A percentile compares a stretch with the other conserved stretches of the same genome.
These are phyloP conservation scores for Penicillium fimorum DNA, from an alignment of 495 filamentous ascomycete genomes.

Conservation along the genomic window DNA sequence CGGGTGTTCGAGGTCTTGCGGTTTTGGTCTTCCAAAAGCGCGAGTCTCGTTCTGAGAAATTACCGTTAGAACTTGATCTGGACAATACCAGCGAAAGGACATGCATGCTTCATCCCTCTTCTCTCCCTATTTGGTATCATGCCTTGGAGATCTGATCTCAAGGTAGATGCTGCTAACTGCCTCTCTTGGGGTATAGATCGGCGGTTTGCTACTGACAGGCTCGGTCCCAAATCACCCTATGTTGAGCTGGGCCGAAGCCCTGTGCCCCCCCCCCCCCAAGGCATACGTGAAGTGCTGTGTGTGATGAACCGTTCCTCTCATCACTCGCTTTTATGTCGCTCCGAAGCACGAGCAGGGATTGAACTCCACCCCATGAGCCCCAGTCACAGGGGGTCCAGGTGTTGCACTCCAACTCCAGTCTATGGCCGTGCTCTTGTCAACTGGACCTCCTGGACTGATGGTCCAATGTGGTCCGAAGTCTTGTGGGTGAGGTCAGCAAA, in stretches of 20 bases:
- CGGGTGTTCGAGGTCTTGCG: constrained; percentile 39
- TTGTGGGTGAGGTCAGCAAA: neutral
- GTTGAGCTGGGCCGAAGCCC: neutral
- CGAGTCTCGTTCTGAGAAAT: constrained; percentile 45
- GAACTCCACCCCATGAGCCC: neutral
- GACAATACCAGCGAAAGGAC: constrained; percentile 56
- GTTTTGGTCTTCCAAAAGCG: constrained; percentile 15
- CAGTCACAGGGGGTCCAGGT: neutral
- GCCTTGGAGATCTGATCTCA: constrained; percentile 6
- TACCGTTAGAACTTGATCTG: constrained; percentile 56
- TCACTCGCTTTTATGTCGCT: neutral
- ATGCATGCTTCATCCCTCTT: constrained; percentile 35
- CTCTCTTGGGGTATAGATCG: constrained; percentile 13
- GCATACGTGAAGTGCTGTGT: neutral
- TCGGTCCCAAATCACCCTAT: neutral
- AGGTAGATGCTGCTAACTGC: constrained; percentile 19
- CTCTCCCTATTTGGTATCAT: constrained; percentile 14
- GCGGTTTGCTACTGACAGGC: constrained; percentile 19
- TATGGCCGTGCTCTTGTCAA: neutral
- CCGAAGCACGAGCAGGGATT: neutral
- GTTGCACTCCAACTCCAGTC: neutral
- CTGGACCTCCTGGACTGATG: neutral
- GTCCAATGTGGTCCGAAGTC: neutral
- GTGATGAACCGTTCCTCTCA: neutral
- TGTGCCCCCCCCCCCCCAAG: neutral